A percentile compares a stretch with the other conserved stretches of the same genome.
Conservation (phyloP, 257 asterid genomes). For the Coffea eugenioides region DNA sequence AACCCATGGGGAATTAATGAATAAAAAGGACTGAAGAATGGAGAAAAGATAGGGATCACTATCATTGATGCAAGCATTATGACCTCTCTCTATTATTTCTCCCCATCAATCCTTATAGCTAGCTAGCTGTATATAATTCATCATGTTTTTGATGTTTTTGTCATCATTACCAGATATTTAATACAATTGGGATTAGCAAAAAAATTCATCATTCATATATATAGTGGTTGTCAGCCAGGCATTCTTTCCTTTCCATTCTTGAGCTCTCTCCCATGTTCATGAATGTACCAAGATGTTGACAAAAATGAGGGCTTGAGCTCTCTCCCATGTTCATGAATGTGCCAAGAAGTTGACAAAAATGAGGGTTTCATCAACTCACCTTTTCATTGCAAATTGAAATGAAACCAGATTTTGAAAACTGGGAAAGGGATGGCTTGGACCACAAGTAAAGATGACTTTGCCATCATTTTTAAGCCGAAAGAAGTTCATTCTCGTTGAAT, state of each 20-base stretch:
- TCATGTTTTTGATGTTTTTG: conserved; percentile 11
- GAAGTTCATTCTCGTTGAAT: background rate
- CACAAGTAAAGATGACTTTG: background rate
- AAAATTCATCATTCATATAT: background rate
- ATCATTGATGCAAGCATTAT: conserved; percentile 11
- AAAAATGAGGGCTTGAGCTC: background rate
- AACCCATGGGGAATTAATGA: background rate
- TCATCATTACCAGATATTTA: conserved; percentile 13
- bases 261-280: background rate
- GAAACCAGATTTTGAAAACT: background rate
- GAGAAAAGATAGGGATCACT: background rate
- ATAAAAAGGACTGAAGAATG: background rate
- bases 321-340: background rate
- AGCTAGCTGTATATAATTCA: conserved; percentile 3
- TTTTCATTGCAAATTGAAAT: background rate
- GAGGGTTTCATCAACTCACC: background rate
- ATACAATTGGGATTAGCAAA: conserved; percentile 2
- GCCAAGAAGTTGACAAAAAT: background rate
- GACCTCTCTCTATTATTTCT: background rate
- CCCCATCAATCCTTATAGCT: background rate
- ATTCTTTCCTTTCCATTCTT: background rate
- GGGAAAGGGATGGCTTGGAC: conserved; percentile 6
- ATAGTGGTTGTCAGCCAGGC: conserved; percentile 14
- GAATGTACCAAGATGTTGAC: background rate
- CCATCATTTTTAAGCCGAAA: conserved; percentile 4